A percentile compares a stretch with the other conserved stretches of the same genome.
Conservation (phyloP, 2,329 filamentous ascomycete genomes). For the Onygena corvina region DNA sequence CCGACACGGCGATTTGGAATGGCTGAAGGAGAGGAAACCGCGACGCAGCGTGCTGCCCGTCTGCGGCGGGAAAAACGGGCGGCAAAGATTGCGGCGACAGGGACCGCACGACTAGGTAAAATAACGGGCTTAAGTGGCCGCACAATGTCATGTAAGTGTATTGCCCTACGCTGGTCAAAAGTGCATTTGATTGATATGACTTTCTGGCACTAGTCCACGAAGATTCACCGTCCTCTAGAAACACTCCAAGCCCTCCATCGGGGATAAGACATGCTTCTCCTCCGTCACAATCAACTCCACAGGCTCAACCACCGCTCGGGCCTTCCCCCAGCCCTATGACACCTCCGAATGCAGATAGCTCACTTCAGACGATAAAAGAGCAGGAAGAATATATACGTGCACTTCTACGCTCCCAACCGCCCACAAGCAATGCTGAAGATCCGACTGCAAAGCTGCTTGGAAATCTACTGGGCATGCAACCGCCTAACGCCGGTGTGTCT, state of each 20-base stretch:
- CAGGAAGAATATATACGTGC: constrained; percentile 35
- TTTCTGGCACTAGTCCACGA: constrained; percentile 16
- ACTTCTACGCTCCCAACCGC: constrained; percentile 27
- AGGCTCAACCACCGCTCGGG: not conserved
- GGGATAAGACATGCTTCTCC: constrained; percentile 7
- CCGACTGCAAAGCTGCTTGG: constrained; percentile 29
- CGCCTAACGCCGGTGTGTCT: constrained; percentile 22
- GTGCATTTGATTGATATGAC: not conserved
- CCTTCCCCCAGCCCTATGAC: constrained; percentile 8
- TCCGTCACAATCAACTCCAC: not conserved
- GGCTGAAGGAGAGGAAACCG: constrained; percentile 30
- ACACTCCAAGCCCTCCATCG: constrained; percentile 12
- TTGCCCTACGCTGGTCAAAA: not conserved
- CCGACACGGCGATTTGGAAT: not conserved
- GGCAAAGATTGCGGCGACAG: constrained; percentile 49
- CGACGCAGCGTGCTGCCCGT: constrained; percentile 43
- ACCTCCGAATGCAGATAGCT: constrained; percentile 18
- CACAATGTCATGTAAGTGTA: constrained; percentile 24
- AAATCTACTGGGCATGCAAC: constrained; percentile 23
- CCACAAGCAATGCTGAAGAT: constrained; percentile 21
- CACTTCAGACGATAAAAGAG: constrained; percentile 26
- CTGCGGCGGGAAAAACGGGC: constrained; percentile 51
- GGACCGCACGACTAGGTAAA: constrained; percentile 47
- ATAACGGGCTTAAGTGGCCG: constrained; percentile 50
- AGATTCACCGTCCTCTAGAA: constrained; percentile 15